phyloP scores from a whole-genome alignment of 1,139 yeast genomes.

The Pichia terricola region DNA sequence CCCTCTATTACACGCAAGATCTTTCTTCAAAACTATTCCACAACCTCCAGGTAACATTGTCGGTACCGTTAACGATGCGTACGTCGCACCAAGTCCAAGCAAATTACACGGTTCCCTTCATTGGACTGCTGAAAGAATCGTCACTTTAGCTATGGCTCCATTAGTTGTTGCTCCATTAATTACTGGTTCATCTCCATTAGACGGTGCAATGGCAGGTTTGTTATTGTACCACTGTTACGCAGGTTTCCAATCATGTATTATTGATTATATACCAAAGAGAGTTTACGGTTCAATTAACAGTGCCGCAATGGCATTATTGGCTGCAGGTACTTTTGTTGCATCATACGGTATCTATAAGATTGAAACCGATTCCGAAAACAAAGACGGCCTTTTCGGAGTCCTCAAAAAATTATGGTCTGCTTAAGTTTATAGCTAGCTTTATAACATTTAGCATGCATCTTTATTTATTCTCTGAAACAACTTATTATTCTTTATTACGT shows the following conservation, averaged over 20 bases:
- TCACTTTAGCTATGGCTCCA: conserved; percentile 57
- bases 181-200: conserved; percentile 45
- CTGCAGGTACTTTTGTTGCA: conserved; percentile 54
- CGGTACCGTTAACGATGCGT: conserved; percentile 73
- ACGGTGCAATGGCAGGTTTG: conserved; percentile 49
- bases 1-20: conserved; percentile 8
- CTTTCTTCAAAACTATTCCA: conserved; percentile 47
- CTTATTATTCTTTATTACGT: background rate
- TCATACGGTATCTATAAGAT: conserved; percentile 61
- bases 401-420: conserved; percentile 33
- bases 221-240: conserved; percentile 57
- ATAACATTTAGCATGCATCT: background rate
- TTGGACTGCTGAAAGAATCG: conserved; percentile 61
- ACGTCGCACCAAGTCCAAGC: conserved; percentile 46
- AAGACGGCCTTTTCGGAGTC: conserved; percentile 48
- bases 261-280: conserved; percentile 69
- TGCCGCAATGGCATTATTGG: conserved; percentile 51
- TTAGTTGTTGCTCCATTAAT: conserved; percentile 54
- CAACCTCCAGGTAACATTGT: conserved; percentile 68
- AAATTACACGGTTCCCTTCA: conserved; percentile 58
- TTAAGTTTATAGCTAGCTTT: conserved; percentile 6
- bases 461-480: no score
- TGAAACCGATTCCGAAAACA: conserved; percentile 49
- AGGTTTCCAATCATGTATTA: conserved; percentile 72
- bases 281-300: conserved; percentile 60